Evolutionary conservation across 2,329 filamentous ascomycete genomes (phyloP).

Genomic region (Trichoderma brevicompactum): DNA sequence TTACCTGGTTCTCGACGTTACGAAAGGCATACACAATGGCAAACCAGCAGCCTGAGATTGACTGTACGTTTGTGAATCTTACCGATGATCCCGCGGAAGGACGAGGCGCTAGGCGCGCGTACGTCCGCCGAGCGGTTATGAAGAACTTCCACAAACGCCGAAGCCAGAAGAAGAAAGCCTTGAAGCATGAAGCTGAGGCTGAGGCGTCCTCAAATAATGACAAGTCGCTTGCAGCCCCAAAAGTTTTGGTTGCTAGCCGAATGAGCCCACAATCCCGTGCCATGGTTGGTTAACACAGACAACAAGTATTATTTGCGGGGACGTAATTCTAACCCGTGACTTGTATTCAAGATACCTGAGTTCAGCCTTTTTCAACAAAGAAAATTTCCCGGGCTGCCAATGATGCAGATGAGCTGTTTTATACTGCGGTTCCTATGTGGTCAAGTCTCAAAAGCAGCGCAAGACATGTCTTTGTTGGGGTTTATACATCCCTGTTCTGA

Average conservation of each 20-base stretch:
- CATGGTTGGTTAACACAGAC: constrained; percentile 3
- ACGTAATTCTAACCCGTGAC: neutral
- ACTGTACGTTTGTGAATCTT: constrained; percentile 23
- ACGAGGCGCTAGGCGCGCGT: constrained; percentile 13
- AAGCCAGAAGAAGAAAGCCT: constrained; percentile 1
- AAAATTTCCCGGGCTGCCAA: neutral
- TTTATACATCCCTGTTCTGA: constrained; percentile 6
- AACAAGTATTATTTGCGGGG: no score
- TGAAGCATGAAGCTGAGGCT: neutral
- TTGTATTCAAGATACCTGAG: constrained; percentile 1
- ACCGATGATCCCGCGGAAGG: constrained; percentile 17
- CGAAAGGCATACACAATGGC: neutral
- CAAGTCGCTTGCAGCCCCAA: no score
- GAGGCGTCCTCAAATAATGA: neutral
- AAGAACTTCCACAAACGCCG: constrained; percentile 22
- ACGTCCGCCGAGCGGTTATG: constrained; percentile 24
- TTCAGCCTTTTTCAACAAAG: constrained; percentile 12
- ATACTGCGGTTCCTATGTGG: constrained; percentile 14
- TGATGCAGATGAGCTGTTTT: constrained; percentile 13
- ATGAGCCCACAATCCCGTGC: neutral
- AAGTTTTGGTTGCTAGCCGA: neutral
- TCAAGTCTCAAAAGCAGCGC: constrained; percentile 16
- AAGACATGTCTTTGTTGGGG: constrained; percentile 1
- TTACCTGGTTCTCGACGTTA: neutral
- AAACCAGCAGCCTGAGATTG: neutral